Evolutionary conservation across 108 stramenopile genomes (phyloP), one percentile per base, ranked within the genome.

Genomic region (Skeletonema tropicum): DNA sequence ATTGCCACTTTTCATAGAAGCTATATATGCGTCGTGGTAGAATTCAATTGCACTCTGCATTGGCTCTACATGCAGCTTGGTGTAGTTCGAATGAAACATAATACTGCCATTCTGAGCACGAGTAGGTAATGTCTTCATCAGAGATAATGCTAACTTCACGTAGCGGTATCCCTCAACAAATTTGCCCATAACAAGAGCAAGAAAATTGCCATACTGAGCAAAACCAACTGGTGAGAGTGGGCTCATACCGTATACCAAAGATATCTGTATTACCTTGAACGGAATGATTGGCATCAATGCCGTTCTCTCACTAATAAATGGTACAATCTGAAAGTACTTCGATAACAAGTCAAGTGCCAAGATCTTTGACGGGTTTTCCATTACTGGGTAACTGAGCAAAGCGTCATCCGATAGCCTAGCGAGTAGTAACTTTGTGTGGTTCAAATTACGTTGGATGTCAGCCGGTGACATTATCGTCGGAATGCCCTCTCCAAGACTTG

Each of bases 201-300:
- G 64, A 39, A 71, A 45, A 19, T 29, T 30, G 10, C 70, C 70
- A 55, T 68, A 72, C 5, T 12, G 45, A 15, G 41, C 76, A 35
- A 77, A 77, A 29, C 6, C 76, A 13, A 72, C 15, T 3, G 76
- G 49, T 6, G 70, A 71, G 7, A 39, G 11, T 12, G 70, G 57
- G n/a, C 60, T 58, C 19, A 77, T 17, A 23, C 76, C 76, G 63
- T 77, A 64, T 23, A 6, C 21, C 19, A 71, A 48, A 7, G 76
- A 46, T 12, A 72, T 42, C 19, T 66, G 30, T 5, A 72, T 66
- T 55, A 71, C 59, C 32, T 73, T 64, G 17, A 71, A 36, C 15
- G 23, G 31, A 3, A 72, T 19, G 3, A 70, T 5, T 26, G 31
- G 46, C 30, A 25, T 33, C 21, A 13, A 15, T 42, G 30, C 36